Conservation (phyloP, 1,139 yeast genomes). For the Pichia sp. region DNA sequence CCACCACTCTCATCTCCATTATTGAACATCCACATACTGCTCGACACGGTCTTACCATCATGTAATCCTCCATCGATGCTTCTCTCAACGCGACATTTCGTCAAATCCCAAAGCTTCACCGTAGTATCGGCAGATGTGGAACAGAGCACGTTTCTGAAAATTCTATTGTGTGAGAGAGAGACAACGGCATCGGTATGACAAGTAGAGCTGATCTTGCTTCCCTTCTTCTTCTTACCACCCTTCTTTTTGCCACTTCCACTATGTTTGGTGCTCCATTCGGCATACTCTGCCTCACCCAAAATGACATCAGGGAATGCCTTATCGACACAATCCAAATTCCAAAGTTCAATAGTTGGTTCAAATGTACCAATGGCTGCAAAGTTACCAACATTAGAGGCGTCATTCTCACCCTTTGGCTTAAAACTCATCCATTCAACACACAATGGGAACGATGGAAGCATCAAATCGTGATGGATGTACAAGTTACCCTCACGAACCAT, state of each 20-base stretch:
- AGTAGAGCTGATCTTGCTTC: conserved; percentile 29
- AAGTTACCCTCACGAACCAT: conserved; percentile 64
- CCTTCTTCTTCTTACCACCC: conserved; percentile 33
- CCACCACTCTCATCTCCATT: conserved; percentile 31
- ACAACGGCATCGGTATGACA: conserved; percentile 95
- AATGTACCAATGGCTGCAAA: conserved; percentile 96
- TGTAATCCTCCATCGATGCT: conserved; percentile 51
- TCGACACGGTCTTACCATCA: conserved; percentile 67
- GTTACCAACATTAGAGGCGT: conserved; percentile 57
- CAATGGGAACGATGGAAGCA: conserved; percentile 95
- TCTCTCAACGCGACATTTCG: conserved; percentile 66
- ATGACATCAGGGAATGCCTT: conserved; percentile 93
- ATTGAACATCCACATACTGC: conserved; percentile 71
- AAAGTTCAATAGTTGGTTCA: conserved; percentile 94
- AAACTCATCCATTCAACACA: conserved; percentile 94
- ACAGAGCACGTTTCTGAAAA: conserved; percentile 79
- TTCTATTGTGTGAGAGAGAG: conserved; percentile 75
- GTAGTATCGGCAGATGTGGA: conserved; percentile 96
- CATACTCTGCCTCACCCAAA: conserved; percentile 62
- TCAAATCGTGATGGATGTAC: conserved; percentile 92
- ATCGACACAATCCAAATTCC: conserved; percentile 92
- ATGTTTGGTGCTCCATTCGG: conserved; percentile 13
- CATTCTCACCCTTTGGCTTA: conserved; percentile 43
- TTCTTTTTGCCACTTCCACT: conserved; percentile 23
- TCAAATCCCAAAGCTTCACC: conserved; percentile 91